Base-by-base conservation (phyloP, 768 basidiomycete genomes). In the Leccinum barrowsii region DNA sequence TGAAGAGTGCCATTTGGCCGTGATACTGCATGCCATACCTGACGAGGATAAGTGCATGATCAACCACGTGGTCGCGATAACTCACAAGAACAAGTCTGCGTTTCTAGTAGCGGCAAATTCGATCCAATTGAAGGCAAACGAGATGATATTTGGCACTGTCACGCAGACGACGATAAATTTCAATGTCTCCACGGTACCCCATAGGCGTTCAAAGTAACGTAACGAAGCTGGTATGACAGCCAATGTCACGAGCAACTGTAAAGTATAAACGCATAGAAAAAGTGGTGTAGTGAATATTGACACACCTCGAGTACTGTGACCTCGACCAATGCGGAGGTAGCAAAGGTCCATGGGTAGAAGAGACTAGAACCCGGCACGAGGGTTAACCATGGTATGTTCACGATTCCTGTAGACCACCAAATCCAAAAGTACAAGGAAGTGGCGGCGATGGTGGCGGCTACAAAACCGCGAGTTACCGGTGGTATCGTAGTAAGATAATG, bases 1-100 rank as follows among this genome's bases (percentile, higher is more conserved):
- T 87, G 67, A 97, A 92, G 19, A 99, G 78, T 5, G 92, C 90
- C 82, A 90, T 93, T 74, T 94, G 89, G 46, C 97, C 97, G 67
- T 91, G 93, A 70, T 96, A 97, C 48, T 83, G 79, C 82, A 92
- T 89, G 37, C 87, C 92, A 74, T 89, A 92, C 47, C 96, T 97
- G 57, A 56, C 30, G 48, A 65, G 50, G 32, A 62, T 64, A 52
- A 57, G 64, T 42, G 50, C 50, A n/a, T 50, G 57, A 47, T 56
- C 51, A 40, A 56, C 28, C 50, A 50, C 51, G 54, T 28, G 24
- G 51, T 8, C 52, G 60, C 56, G 44, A 30, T 59, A n/a, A 76
- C 90, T 68, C 65, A 94, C 92, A 94, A 73, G 76, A 93, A 90
- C 42, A 88, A 61, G 42, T 90, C 87, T 13, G 90, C 83, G 62